phyloP scores from a whole-genome alignment of 768 basidiomycete species.

The Tulasnella sp. region DNA sequence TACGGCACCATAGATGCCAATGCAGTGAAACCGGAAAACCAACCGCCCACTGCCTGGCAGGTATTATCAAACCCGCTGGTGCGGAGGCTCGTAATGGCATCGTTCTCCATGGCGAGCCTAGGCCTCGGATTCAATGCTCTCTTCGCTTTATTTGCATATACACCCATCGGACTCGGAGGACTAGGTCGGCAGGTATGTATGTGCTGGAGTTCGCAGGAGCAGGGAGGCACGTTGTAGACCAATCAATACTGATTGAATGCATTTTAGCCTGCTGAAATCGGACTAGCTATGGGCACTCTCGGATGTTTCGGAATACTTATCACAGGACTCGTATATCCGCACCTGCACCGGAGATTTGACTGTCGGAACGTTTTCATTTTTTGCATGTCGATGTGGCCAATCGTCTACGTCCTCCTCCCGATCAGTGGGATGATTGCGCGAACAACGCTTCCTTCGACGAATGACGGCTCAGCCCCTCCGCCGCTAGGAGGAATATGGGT shows the following conservation, averaged over 20 bases:
- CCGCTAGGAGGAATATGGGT: slow-evolving; percentile 27
- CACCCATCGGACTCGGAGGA: slow-evolving; percentile 44
- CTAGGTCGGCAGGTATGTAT: slow-evolving; percentile 16
- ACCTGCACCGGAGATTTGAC: slow-evolving; percentile 35
- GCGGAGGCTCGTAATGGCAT: slow-evolving; percentile 27
- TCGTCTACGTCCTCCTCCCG: slow-evolving; percentile 35
- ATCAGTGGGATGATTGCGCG: slow-evolving; percentile 35
- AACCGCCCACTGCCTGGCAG: background rate
- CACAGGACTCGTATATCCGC: slow-evolving; percentile 37
- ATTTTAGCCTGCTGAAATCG: slow-evolving; percentile 38
- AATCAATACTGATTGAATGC: background rate
- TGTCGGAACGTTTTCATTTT: slow-evolving; percentile 32
- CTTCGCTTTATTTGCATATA: slow-evolving; percentile 70
- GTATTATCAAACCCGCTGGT: slow-evolving; percentile 17
- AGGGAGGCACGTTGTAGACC: background rate
- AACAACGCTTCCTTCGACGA: background rate
- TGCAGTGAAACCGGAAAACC: background rate
- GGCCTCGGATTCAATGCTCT: slow-evolving; percentile 64
- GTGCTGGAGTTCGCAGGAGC: background rate
- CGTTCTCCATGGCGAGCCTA: slow-evolving; percentile 52
- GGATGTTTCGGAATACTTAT: slow-evolving; percentile 35
- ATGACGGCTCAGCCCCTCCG: background rate
- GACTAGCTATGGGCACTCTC: slow-evolving; percentile 34
- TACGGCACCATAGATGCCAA: background rate
- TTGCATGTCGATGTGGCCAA: slow-evolving; percentile 37